Evolutionary conservation across 192 early-diverging fungal genomes (phyloP), one percentile per base, ranked within the genome.

Genomic region (Chytriomyces sp.): DNA sequence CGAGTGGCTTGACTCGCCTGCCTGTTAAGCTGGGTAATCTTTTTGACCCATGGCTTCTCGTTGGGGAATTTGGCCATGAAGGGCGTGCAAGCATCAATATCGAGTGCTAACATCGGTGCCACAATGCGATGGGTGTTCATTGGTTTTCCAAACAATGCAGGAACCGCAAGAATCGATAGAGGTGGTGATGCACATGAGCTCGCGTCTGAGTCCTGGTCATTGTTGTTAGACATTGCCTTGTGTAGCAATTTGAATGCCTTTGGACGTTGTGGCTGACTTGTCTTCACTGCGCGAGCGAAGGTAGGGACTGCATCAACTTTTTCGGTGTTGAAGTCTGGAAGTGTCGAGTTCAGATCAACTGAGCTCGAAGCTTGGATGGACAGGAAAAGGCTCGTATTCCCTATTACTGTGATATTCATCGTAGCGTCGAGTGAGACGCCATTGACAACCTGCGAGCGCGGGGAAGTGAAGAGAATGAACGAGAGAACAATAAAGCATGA

Each of bases 131-230:
- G 17, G 3, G 28, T 60, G 6, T 76, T 64, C 33, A 80, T 56
- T 8, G 39, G 39, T 60, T 37, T 34, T 25, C 78, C 78, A 59
- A 79, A 79, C 36, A 79, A 19, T 31, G 73, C 78, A 12, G 78
- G 78, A 4, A 79, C 65, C 22, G 73, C 78, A 25, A 70, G 60
- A 0, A 79, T 33, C 2, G 72, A 59, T n/a, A n/a, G n/a, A n/a
- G n/a, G n/a, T n/a, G n/a, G n/a, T n/a, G n/a, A n/a, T n/a, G n/a
- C 34, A 39, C 61, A 49, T 10, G 12, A 10, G 5, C 57, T 17
- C 6, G 19, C 39, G 4, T 49, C 30, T 6, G 30, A 19, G 31
- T 10, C 12, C 10, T 10, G 14, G 14, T 55, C 19, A 14, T 58
- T 22, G 37, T 22, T 59, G 38, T 39, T 36, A 36, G 36, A 28